Evolutionary conservation across 257 asterid genomes (phyloP).

Genomic region (Nicotiana undulata): DNA sequence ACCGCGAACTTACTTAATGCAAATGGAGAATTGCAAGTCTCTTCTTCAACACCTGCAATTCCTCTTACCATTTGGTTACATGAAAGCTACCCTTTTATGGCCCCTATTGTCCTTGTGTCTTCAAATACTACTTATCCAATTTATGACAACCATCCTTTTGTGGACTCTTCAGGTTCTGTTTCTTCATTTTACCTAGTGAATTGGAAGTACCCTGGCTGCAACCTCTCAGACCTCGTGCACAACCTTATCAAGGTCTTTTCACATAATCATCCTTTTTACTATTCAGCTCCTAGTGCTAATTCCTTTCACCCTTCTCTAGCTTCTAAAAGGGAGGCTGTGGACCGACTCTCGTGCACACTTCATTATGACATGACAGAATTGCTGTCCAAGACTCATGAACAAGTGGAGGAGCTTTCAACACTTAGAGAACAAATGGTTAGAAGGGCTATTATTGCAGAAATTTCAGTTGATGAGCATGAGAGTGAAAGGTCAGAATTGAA

Average conservation of each 20-base stretch:
- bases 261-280: conserved; percentile 35
- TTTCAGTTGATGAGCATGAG: conserved; percentile 13
- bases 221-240: conserved; percentile 37
- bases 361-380: conserved; percentile 26
- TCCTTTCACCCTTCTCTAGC: conserved; percentile 21
- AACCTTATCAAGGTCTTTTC: conserved; percentile 38
- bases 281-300: neutral
- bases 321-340: conserved; percentile 48
- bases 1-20: conserved; percentile 40
- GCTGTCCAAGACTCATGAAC: conserved; percentile 13
- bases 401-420: conserved; percentile 24
- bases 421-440: conserved; percentile 19
- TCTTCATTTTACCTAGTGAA: conserved; percentile 29
- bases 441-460: conserved; percentile 13
- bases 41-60: conserved; percentile 24
- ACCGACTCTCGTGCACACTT: conserved; percentile 28
- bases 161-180: conserved; percentile 43
- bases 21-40: conserved; percentile 28
- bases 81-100: conserved; percentile 48
- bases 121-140: conserved; percentile 10
- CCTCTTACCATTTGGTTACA: conserved; percentile 51
- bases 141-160: conserved; percentile 37
- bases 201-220: conserved; percentile 33
- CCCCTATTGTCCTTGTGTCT: conserved; percentile 40
- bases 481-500: conserved; percentile 24